These are phyloP conservation scores for Sclerotinia sclerotiorum DNA, from an alignment of 2,329 filamentous ascomycete genomes.

Conservation along the genomic window DNA sequence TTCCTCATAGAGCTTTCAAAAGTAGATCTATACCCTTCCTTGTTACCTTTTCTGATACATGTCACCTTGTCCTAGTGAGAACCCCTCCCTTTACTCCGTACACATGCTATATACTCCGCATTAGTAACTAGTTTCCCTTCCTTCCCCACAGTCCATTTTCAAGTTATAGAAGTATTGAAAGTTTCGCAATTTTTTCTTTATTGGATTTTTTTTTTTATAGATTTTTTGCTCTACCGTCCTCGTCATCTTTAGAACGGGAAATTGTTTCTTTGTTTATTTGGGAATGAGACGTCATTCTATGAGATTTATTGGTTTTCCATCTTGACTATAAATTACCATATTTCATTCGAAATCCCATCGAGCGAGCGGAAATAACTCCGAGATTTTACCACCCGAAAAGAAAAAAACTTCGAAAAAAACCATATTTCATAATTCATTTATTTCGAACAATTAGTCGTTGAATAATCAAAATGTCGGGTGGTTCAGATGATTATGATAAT, in stretches of 20 bases:
- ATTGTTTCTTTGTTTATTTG: background rate
- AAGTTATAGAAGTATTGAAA: constrained; percentile 4
- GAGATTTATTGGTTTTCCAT: background rate
- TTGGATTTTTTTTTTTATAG: background rate
- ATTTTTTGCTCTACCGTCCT: background rate
- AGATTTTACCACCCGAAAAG: too few species aligned
- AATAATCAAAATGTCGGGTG: background rate
- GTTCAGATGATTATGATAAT: constrained; percentile 18
- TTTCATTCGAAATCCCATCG: background rate
- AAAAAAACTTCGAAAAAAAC: background rate
- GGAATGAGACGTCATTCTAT: background rate
- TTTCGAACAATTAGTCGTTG: background rate
- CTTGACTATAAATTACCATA: background rate
- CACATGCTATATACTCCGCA: background rate
- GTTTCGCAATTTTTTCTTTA: constrained; percentile 1
- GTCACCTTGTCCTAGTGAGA: background rate
- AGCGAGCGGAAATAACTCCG: background rate
- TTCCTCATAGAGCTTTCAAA: background rate
- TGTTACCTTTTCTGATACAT: background rate
- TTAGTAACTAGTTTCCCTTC: background rate
- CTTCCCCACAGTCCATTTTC: background rate
- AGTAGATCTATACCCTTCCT: background rate
- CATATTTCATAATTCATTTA: background rate
- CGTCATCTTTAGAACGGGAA: background rate
- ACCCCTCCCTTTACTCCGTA: background rate